A percentile compares a stretch with the other conserved stretches of the same genome.
Evolutionary conservation across 768 basidiomycete genomes (phyloP).

Genomic region (Suillus spraguei): DNA sequence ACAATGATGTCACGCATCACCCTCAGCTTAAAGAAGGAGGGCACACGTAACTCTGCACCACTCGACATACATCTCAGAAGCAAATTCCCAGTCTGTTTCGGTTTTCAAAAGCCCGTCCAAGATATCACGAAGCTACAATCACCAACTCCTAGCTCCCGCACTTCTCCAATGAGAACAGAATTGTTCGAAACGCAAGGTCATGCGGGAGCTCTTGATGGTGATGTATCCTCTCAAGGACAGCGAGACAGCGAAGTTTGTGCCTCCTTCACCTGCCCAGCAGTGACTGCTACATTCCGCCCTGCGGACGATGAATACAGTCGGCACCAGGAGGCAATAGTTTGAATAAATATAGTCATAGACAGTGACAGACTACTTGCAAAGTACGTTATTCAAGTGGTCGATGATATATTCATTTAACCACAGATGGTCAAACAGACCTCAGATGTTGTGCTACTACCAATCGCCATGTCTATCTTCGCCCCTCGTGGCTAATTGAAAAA

Average conservation of each 20-base stretch:
- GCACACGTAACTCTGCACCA: background rate
- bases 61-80: background rate
- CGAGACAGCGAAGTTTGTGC: background rate
- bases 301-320: background rate
- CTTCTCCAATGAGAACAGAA: background rate
- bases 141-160: background rate
- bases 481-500: background rate
- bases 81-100: background rate
- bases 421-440: background rate
- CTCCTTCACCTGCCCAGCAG: background rate
- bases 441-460: background rate
- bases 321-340: background rate
- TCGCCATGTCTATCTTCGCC: background rate
- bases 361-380: background rate
- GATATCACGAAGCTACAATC: background rate
- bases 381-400: background rate
- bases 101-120: background rate
- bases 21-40: constrained; percentile 53
- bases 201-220: background rate
- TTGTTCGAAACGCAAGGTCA: background rate
- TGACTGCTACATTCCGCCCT: background rate
- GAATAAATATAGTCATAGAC: background rate
- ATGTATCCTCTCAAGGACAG: background rate
- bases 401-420: background rate
- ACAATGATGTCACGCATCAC: constrained; percentile 74